These are phyloP conservation scores for Suhomyces coccinellae DNA, from an alignment of 1,139 yeast genomes.

Conservation along the genomic window DNA sequence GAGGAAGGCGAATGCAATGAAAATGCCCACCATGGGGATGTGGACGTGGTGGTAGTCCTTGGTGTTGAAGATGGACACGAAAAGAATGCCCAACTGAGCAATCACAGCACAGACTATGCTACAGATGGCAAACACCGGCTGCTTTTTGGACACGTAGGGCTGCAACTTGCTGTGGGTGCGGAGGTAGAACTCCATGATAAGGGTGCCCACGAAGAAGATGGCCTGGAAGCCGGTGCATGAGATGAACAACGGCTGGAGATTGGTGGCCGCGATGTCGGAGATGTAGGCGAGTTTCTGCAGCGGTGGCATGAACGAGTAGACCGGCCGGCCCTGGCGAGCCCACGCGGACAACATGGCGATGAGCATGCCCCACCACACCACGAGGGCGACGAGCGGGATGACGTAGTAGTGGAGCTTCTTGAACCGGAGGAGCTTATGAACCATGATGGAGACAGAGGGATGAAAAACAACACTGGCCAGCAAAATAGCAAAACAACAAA, in stretches of 20 bases:
- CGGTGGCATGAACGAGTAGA: conserved; percentile 54
- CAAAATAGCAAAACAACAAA: background rate
- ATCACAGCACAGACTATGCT: conserved; percentile 56
- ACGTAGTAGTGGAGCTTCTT: conserved; percentile 25
- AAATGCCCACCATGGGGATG: conserved; percentile 67
- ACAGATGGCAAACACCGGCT: conserved; percentile 49
- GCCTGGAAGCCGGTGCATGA: conserved; percentile 54
- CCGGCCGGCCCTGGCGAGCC: conserved; percentile 80
- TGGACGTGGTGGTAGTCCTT: conserved; percentile 61
- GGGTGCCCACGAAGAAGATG: conserved; percentile 67
- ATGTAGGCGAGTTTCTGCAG: conserved; percentile 64
- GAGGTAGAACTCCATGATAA: conserved; percentile 56
- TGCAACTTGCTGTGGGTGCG: conserved; percentile 55
- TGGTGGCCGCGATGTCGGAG: conserved; percentile 45
- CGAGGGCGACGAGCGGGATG: conserved; percentile 56
- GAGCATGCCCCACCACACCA: conserved; percentile 79
- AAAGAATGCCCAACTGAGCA: conserved; percentile 76
- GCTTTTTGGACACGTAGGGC: conserved; percentile 50
- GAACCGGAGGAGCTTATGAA: conserved; percentile 16
- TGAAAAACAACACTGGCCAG: background rate
- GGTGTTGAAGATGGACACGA: conserved; percentile 76
- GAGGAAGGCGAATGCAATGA: conserved; percentile 68
- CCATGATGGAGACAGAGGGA: conserved; percentile 9
- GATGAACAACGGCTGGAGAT: conserved; percentile 28
- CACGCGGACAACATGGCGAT: conserved; percentile 65